Base-by-base conservation (phyloP, 2,329 filamentous ascomycete genomes). In the Huntiella decipiens region DNA sequence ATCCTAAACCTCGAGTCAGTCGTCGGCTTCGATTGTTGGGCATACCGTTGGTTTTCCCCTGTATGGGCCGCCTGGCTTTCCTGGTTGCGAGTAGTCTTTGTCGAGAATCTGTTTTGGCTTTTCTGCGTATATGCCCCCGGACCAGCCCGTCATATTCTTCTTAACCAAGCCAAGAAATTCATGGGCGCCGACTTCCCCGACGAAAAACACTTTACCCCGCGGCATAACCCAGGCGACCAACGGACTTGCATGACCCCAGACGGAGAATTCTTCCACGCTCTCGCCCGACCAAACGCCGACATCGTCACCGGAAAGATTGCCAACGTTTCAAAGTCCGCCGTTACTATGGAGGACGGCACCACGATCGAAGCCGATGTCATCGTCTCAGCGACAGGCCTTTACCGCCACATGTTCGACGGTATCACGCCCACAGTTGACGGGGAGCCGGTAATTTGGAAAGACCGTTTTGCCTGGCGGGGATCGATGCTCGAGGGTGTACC, bases 191-290 rank as follows among this genome's bases (percentile, higher is more conserved):
- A 66, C 36, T 64, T 84, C 0, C 77, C 79, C 1, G 56, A 58
- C 5, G 68, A 78, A 46, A 67, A 72, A 1, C 73, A 82, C 56
- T 82, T 82, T 58, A 71, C 68, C 5, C 78, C 78, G 0, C 58
- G 57, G 2, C 82, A 83, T 53, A 67, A 71, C 35, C 77, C 77
- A 0, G 79, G 82, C 67, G 70, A 85, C 46, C 83, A 92, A 58
- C 73, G 85, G 0, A 63, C 91, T 5, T 91, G 84, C 54, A 63
- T 84, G 50, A 77, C 61, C 13, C 69, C 68, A 0, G 64, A 70
- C 43, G 70, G 66, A 7, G 72, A 77, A 53, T 77, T 76, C 54
- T 75, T 67, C 58, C 56, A 65, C 39, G 62, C 67, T 0, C 52
- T 75, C 2, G 61, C 63, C 43, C 57, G 55, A 1, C 59, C 61